Evolutionary conservation across 2,329 filamentous ascomycete species (phyloP).

Genomic region (Microdochium bolleyi): DNA sequence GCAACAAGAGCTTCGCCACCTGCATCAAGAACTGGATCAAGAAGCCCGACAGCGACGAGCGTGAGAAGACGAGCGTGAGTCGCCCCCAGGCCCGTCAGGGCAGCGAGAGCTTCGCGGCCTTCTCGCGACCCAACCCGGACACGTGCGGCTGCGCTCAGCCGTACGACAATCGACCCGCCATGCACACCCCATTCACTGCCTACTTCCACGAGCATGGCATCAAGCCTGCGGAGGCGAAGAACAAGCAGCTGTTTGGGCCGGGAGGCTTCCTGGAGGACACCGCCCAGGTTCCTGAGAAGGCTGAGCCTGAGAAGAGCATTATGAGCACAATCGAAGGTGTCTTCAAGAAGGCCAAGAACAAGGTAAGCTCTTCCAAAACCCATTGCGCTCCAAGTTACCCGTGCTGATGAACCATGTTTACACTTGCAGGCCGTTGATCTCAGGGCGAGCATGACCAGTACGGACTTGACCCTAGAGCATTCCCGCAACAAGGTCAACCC

Average conservation of each 20-base stretch:
- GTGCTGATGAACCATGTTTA: no score
- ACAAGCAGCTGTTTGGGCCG: slow-evolving; percentile 45
- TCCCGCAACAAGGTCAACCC: slow-evolving; percentile 6
- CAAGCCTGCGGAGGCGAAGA: slow-evolving; percentile 22
- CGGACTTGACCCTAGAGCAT: no score
- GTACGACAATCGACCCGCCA: neutral
- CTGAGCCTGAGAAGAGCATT: slow-evolving; percentile 10
- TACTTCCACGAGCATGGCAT: slow-evolving; percentile 10
- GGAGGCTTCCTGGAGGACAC: slow-evolving; percentile 48
- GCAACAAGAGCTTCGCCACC: no score
- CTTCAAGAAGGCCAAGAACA: slow-evolving; percentile 38
- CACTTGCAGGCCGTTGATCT: no score
- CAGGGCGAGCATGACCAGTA: no score
- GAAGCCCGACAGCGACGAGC: no score
- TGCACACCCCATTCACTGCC: slow-evolving; percentile 17
- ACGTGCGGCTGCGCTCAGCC: neutral
- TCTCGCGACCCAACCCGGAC: neutral
- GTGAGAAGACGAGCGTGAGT: neutral
- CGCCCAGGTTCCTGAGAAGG: slow-evolving; percentile 6
- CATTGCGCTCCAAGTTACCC: no score
- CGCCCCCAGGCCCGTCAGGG: slow-evolving; percentile 1
- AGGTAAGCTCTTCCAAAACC: slow-evolving; percentile 24
- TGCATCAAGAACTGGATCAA: no score
- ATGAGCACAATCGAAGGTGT: slow-evolving; percentile 13
- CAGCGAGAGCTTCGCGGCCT: neutral